phyloP scores from a whole-genome alignment of 2,329 filamentous ascomycete species.

The Colletotrichum camelliae region DNA sequence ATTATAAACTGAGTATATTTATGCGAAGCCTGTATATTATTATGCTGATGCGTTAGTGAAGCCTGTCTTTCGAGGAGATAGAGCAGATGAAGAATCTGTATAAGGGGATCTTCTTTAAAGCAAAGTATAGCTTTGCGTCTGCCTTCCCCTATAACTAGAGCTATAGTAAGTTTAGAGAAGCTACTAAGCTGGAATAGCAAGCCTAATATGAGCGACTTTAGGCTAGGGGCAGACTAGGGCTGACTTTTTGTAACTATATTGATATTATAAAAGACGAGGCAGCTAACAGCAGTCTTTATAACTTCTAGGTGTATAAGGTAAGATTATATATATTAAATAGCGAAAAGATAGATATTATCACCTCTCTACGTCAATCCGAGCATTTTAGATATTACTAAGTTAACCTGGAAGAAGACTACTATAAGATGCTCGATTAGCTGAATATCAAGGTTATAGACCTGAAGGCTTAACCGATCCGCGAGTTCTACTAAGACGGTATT shows the following conservation, averaged over 20 bases:
- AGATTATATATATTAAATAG: not conserved
- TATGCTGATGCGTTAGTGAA: constrained; percentile 59
- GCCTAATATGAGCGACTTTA: constrained; percentile 48
- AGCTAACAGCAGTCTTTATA: not conserved
- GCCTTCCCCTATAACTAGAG: not conserved
- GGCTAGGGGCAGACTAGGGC: constrained; percentile 49
- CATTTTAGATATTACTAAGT: not conserved
- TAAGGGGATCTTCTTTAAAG: constrained; percentile 42
- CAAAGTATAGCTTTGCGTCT: not conserved
- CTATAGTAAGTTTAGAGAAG: not conserved
- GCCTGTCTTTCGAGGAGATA: constrained; percentile 49
- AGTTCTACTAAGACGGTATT: not conserved
- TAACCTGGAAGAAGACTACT: constrained; percentile 14
- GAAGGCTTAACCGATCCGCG: not conserved
- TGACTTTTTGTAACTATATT: constrained; percentile 47
- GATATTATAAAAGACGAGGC: not conserved
- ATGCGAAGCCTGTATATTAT: constrained; percentile 65
- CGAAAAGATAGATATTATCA: constrained; percentile 6
- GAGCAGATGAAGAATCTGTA: constrained; percentile 41
- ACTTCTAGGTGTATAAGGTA: constrained; percentile 14
- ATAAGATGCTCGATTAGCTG: constrained; percentile 13
- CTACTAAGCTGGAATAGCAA: constrained; percentile 43
- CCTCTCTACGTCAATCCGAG: constrained; percentile 1
- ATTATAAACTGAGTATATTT: constrained; percentile 48
- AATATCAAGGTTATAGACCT: constrained; percentile 15